These are phyloP conservation scores for Dentipellis sp. DNA, from an alignment of 768 basidiomycete genomes.

Conservation along the genomic window DNA sequence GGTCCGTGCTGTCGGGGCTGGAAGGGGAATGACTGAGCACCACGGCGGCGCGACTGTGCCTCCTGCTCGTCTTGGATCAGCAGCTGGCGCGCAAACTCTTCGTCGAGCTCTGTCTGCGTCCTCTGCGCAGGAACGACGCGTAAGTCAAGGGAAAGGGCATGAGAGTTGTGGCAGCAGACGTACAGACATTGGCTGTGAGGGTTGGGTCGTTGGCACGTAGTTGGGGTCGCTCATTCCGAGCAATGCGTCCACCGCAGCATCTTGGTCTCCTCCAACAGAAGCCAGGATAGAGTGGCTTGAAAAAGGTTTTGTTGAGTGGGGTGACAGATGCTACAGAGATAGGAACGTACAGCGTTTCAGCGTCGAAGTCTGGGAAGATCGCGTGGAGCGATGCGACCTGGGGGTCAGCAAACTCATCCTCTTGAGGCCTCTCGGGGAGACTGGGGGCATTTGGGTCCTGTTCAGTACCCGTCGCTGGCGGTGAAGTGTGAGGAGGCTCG, in stretches of 20 bases:
- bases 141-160: background rate
- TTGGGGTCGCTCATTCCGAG: constrained; percentile 84
- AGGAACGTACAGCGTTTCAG: constrained; percentile 7
- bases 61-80: constrained; percentile 43
- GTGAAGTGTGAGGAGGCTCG: too few relatives aligned
- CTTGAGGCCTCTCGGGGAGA: background rate
- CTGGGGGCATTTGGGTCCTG: background rate
- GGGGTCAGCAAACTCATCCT: constrained; percentile 11
- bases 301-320: background rate
- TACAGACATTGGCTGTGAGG: constrained; percentile 20
- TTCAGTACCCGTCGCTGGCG: background rate
- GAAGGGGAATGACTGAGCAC: constrained; percentile 17
- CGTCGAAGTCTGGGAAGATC: constrained; percentile 16
- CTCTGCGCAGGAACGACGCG: constrained; percentile 12
- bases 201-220: constrained; percentile 36
- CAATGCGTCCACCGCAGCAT: constrained; percentile 65
- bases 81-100: constrained; percentile 67
- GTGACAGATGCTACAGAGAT: too few relatives aligned
- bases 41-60: constrained; percentile 9
- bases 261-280: constrained; percentile 61
- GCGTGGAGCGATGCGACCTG: constrained; percentile 12
- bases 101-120: constrained; percentile 68
- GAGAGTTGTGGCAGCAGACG: constrained; percentile 3
- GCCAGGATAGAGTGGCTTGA: constrained; percentile 40
- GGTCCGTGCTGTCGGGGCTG: constrained; percentile 10